Percentiles rank a stretch among this genome's conserved stretches.
These are phyloP conservation scores for Backusella mclennaniae DNA, from an alignment of 192 early-diverging fungal genomes.

Conservation along the genomic window DNA sequence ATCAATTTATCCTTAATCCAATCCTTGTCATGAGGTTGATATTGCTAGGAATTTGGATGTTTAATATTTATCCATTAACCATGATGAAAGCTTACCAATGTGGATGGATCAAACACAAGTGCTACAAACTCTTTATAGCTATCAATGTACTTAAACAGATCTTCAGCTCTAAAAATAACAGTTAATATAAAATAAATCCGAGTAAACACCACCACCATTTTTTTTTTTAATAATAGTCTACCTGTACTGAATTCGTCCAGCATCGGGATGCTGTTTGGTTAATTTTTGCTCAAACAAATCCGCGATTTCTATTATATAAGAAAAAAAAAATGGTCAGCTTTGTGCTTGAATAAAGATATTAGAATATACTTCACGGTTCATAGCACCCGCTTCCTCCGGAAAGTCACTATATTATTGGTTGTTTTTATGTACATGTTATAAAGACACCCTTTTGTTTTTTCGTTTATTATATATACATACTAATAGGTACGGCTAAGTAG, in stretches of 20 bases:
- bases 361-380: slow-evolving; percentile 21
- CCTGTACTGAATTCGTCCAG: slow-evolving; percentile 27
- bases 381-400: slow-evolving; percentile 3
- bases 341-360: neutral
- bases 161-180: slow-evolving; percentile 17
- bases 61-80: neutral
- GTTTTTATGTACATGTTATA: neutral
- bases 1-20: slow-evolving; percentile 28
- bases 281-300: slow-evolving; percentile 22
- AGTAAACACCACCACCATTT: neutral
- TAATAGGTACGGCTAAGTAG: slow-evolving; percentile 20
- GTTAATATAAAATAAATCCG: too few species aligned
- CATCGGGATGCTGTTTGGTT: slow-evolving; percentile 21
- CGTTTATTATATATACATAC: slow-evolving; percentile 7
- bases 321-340: neutral
- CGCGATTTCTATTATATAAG: slow-evolving; percentile 16
- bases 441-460: neutral
- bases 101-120: slow-evolving; percentile 18
- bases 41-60: neutral
- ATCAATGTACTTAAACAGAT: slow-evolving; percentile 30
- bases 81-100: slow-evolving; percentile 8
- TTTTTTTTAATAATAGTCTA: neutral
- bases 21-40: slow-evolving; percentile 29
- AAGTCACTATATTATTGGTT: slow-evolving; percentile 15
- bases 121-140: slow-evolving; percentile 33